Percentiles rank a stretch among this genome's conserved stretches.
These are phyloP conservation scores for Emericellopsis cladophorae DNA, from an alignment of 2,329 filamentous ascomycete species.

Conservation along the genomic window DNA sequence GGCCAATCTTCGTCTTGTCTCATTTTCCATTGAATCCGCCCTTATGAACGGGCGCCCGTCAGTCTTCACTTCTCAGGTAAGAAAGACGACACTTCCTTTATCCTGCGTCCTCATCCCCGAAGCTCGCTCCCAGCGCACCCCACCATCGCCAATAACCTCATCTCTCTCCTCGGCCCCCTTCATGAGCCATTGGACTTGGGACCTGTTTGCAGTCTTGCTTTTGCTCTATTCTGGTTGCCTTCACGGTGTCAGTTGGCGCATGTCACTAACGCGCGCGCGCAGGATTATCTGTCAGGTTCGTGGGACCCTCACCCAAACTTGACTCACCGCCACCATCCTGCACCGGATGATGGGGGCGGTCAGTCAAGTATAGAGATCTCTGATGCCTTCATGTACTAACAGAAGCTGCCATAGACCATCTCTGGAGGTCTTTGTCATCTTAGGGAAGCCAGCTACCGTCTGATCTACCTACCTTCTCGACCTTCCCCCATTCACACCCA, in stretches of 20 bases:
- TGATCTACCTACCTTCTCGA: neutral
- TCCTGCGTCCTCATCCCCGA: neutral
- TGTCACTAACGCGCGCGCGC: conserved; percentile 25
- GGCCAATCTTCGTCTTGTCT: conserved; percentile 4
- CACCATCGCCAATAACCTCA: neutral
- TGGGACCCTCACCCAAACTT: conserved; percentile 22
- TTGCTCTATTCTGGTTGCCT: conserved; percentile 5
- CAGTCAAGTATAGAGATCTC: neutral
- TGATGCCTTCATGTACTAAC: neutral
- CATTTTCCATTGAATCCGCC: conserved; percentile 35
- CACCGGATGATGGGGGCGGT: neutral
- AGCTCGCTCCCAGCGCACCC: conserved; percentile 7
- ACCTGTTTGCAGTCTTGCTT: conserved; percentile 2
- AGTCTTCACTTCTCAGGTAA: conserved; percentile 78
- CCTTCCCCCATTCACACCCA: neutral
- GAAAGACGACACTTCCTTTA: conserved; percentile 8
- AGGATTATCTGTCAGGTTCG: conserved; percentile 70
- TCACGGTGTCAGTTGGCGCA: neutral
- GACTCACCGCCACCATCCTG: conserved; percentile 3
- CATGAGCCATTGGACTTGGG: neutral
- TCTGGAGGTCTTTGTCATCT: conserved; percentile 26
- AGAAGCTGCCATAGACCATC: conserved; percentile 19
- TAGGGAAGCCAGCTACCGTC: conserved; percentile 6
- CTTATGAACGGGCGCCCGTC: conserved; percentile 80
- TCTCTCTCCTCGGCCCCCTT: neutral